A percentile compares a stretch with the other conserved stretches of the same genome.
phyloP scores from a whole-genome alignment of 116 monocot species.

The Dioscorea cayenensis region DNA sequence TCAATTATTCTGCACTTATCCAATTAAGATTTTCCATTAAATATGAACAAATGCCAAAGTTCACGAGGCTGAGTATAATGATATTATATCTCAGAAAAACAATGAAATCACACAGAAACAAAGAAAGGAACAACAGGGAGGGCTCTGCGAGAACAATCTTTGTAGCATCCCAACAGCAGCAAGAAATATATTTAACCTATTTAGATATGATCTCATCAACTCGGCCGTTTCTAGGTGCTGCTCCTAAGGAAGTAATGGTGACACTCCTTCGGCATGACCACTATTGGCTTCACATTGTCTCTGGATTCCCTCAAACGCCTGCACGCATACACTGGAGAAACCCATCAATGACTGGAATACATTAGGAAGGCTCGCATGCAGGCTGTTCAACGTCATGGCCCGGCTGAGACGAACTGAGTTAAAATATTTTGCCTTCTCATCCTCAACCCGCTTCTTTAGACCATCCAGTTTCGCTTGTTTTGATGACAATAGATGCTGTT shows the following conservation, averaged over 20 bases:
- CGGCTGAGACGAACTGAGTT: conserved; percentile 48
- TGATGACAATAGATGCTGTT: conserved; percentile 1
- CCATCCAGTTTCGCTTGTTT: conserved; percentile 41
- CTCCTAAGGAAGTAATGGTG: neutral
- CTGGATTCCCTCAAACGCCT: conserved; percentile 52
- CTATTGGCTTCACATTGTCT: conserved; percentile 4
- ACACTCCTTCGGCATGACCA: neutral
- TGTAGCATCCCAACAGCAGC: no score
- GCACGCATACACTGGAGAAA: conserved; percentile 51
- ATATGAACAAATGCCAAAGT: no score
- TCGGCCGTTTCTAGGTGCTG: neutral
- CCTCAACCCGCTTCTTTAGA: conserved; percentile 53
- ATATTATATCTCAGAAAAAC: neutral
- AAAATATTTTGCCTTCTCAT: conserved; percentile 62
- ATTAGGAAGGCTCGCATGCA: conserved; percentile 75
- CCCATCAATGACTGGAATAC: conserved; percentile 77
- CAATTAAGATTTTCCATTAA: no score
- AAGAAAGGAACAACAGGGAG: no score
- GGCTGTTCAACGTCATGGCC: conserved; percentile 61
- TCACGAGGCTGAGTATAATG: no score
- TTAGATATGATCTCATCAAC: no score
- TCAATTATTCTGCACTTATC: no score
- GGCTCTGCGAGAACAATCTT: no score
- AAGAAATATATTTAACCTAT: no score
- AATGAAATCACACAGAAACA: neutral